Conservation (phyloP, 768 basidiomycete species). For the Hygrophorus russula region DNA sequence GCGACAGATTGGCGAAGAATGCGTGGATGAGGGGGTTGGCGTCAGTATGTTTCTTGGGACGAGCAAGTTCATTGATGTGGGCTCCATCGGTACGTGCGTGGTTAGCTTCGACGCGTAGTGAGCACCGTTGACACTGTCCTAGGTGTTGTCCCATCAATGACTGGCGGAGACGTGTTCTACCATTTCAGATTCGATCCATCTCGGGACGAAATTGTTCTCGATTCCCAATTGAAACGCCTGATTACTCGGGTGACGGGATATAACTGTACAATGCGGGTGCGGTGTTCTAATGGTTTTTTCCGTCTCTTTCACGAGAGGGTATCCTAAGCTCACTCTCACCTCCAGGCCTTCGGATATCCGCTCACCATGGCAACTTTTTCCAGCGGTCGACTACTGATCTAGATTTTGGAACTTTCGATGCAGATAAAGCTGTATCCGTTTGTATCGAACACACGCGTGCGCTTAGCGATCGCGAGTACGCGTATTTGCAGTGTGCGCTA, state of each 20-base stretch:
- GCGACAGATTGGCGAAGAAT: conserved; percentile 78
- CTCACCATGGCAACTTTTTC: conserved; percentile 67
- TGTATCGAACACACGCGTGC: conserved; percentile 57
- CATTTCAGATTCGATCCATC: conserved; percentile 77
- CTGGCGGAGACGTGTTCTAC: conserved; percentile 88
- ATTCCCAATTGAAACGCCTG: conserved; percentile 68
- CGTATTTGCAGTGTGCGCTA: conserved; percentile 77
- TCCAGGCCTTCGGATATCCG: conserved; percentile 50
- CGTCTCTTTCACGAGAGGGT: background rate
- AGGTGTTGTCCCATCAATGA: conserved; percentile 59
- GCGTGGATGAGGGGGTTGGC: conserved; percentile 82
- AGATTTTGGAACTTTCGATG: conserved; percentile 68
- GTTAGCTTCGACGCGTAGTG: conserved; percentile 1
- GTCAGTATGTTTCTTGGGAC: conserved; percentile 85
- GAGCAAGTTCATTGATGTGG: conserved; percentile 72
- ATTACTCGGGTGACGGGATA: conserved; percentile 64
- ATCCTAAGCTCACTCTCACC: conserved; percentile 1
- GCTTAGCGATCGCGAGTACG: conserved; percentile 62
- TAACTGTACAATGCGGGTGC: conserved; percentile 69
- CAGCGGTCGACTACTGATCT: conserved; percentile 60
- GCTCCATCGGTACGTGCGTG: conserved; percentile 55
- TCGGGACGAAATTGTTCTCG: conserved; percentile 52
- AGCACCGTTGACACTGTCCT: conserved; percentile 3
- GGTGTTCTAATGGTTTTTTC: conserved; percentile 70
- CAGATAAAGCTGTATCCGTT: conserved; percentile 71